Percentiles rank a stretch among this genome's conserved stretches.
These are phyloP conservation scores for Pisolithus albus DNA, from an alignment of 768 basidiomycete species.

Conservation along the genomic window DNA sequence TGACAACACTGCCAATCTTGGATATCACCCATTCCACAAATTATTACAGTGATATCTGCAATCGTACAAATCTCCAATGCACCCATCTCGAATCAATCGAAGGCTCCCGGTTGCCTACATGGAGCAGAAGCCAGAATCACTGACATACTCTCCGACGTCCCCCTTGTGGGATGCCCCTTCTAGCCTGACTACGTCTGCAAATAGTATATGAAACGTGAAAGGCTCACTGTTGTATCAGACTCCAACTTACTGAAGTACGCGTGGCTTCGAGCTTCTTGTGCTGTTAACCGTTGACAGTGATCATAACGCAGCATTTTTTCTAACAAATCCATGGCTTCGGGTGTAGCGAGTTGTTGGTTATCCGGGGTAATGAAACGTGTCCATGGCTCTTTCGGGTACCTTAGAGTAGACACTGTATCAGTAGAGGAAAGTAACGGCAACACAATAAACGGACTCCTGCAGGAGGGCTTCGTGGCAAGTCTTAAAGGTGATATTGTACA, in stretches of 20 bases:
- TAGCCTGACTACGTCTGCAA: slow-evolving; percentile 41
- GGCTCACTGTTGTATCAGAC: slow-evolving; percentile 13
- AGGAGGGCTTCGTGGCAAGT: slow-evolving; percentile 53
- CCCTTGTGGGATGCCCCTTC: slow-evolving; percentile 39
- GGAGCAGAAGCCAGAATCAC: slow-evolving; percentile 45
- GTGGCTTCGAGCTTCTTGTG: slow-evolving; percentile 59
- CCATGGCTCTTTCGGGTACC: slow-evolving; percentile 64
- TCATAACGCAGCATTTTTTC: slow-evolving; percentile 65
- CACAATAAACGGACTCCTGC: slow-evolving; percentile 30
- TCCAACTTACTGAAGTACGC: slow-evolving; percentile 52
- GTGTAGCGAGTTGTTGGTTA: slow-evolving; percentile 50
- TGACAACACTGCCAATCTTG: too few species aligned
- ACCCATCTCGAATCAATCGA: background rate
- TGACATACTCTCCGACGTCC: slow-evolving; percentile 36
- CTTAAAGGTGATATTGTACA: slow-evolving; percentile 62
- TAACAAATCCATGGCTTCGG: slow-evolving; percentile 59
- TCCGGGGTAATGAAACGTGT: slow-evolving; percentile 51
- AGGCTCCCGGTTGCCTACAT: slow-evolving; percentile 14
- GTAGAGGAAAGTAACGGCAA: background rate
- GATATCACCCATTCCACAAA: background rate
- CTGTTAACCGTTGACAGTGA: slow-evolving; percentile 61
- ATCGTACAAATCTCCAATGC: slow-evolving; percentile 1
- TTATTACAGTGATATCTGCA: background rate
- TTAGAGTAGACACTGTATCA: slow-evolving; percentile 12
- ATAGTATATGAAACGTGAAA: slow-evolving; percentile 16